A percentile compares a stretch with the other conserved stretches of the same genome.
Evolutionary conservation across 2,329 filamentous ascomycete species (phyloP).

Genomic region (Apiospora arundinis): DNA sequence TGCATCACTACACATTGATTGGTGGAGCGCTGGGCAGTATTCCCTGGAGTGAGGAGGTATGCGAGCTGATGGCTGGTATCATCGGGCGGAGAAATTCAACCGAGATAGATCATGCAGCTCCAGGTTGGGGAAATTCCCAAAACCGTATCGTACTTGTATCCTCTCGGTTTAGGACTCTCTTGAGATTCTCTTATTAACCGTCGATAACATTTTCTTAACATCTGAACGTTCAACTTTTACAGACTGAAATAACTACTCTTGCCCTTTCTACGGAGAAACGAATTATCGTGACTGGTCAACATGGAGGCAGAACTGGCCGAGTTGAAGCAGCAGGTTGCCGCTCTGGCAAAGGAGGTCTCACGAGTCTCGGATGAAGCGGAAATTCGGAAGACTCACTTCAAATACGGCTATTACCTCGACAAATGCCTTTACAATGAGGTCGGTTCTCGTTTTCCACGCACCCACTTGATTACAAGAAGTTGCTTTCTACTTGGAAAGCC

Average conservation of each 20-base stretch:
- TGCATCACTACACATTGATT: neutral
- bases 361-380: slow-evolving; percentile 56
- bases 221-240: neutral
- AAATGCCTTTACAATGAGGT: slow-evolving; percentile 65
- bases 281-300: slow-evolving; percentile 21
- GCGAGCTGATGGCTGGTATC: neutral
- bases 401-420: slow-evolving; percentile 65
- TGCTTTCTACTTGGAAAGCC: neutral
- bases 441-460: slow-evolving; percentile 9
- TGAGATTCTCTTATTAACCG: neutral
- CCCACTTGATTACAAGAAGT: neutral
- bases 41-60: neutral
- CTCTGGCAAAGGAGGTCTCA: slow-evolving; percentile 43
- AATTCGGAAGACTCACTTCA: slow-evolving; percentile 61
- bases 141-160: neutral
- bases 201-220: too few relatives aligned
- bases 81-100: slow-evolving; percentile 10
- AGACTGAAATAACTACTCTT: neutral
- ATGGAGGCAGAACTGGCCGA: slow-evolving; percentile 45
- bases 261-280: too few relatives aligned
- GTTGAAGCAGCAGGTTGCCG: slow-evolving; percentile 44
- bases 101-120: neutral
- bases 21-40: neutral
- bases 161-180: neutral
- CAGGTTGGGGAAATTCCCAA: neutral